phyloP scores from a whole-genome alignment of 1,284 basidiomycete species.

The Cystobasidiaceae sp. region DNA sequence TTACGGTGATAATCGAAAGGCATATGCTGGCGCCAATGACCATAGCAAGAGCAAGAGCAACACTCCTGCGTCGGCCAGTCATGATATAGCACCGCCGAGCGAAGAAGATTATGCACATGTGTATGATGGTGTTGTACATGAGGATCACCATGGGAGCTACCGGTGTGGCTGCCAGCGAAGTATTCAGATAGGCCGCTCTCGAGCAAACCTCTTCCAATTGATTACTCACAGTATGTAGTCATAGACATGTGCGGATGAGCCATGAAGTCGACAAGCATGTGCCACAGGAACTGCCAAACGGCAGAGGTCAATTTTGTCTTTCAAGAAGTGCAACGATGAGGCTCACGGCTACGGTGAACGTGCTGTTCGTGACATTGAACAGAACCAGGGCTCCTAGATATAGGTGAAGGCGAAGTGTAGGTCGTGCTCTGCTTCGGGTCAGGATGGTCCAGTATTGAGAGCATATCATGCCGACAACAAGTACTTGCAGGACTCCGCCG shows the following conservation, averaged over 20 bases:
- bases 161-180: not conserved
- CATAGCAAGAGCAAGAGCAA: not conserved
- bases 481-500: not conserved
- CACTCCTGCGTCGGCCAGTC: not conserved
- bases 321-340: too few relatives aligned
- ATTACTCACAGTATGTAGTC: too few relatives aligned
- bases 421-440: not conserved
- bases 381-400: not conserved
- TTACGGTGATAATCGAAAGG: not conserved
- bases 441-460: not conserved
- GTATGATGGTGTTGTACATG: not conserved
- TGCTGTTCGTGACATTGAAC: not conserved
- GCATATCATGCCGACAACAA: not conserved
- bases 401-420: not conserved
- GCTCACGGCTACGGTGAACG: not conserved
- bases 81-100: constrained; percentile 4
- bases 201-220: too few relatives aligned
- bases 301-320: too few relatives aligned
- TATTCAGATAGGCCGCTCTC: too few relatives aligned
- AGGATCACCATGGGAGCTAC: not conserved
- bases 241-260: too few relatives aligned
- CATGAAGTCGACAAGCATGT: too few relatives aligned
- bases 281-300: too few relatives aligned
- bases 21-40: not conserved
- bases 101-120: constrained; percentile 1